Evolutionary conservation across 108 stramenopile species (phyloP).

Genomic region (Cylindrotheca closterium): DNA sequence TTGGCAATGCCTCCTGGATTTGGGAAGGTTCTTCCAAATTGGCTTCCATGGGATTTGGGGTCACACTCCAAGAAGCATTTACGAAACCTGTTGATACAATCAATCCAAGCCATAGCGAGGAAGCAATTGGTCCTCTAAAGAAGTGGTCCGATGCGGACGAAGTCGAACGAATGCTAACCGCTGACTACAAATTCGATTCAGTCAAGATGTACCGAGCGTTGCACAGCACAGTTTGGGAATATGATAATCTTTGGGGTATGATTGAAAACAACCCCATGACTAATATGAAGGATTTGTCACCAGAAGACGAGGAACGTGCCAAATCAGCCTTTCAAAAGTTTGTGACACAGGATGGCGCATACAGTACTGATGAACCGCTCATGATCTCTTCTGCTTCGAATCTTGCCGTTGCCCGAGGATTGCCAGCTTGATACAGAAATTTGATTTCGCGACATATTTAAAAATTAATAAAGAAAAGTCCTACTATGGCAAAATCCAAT

Average conservation of each 20-base stretch:
- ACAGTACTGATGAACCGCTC: not conserved
- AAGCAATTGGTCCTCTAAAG: not conserved
- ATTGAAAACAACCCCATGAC: constrained; percentile 5
- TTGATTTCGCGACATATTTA: no score
- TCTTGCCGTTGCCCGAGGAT: not conserved
- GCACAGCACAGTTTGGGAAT: constrained; percentile 10
- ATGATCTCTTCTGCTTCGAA: constrained; percentile 1
- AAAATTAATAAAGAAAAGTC: no score
- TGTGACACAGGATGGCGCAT: not conserved
- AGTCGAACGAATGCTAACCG: no score
- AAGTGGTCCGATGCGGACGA: not conserved
- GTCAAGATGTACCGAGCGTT: not conserved
- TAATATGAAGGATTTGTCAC: not conserved
- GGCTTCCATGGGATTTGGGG: constrained; percentile 2
- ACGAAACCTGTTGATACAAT: not conserved
- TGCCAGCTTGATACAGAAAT: no score
- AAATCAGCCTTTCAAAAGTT: constrained; percentile 1
- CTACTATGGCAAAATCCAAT: no score
- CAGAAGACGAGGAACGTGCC: not conserved
- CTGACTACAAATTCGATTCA: no score
- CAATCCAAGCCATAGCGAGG: not conserved
- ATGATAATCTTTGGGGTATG: constrained; percentile 9
- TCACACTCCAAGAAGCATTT: constrained; percentile 7
- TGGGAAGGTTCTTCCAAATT: not conserved
- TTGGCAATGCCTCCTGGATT: constrained; percentile 7